Conservation (phyloP, 2,329 filamentous ascomycete species). For the Monosporascus sp. region DNA sequence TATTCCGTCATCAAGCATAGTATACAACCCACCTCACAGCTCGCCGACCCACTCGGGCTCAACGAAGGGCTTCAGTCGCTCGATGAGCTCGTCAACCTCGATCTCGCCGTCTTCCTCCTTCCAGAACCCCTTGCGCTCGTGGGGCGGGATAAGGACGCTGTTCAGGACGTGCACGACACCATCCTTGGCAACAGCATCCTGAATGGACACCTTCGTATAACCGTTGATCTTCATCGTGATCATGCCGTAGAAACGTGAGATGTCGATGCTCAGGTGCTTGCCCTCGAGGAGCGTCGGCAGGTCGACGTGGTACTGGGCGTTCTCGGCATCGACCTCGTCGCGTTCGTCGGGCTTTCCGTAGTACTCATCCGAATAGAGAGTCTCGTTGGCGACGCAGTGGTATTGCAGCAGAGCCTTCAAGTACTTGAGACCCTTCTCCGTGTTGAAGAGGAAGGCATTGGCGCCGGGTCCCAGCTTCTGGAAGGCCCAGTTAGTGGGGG, state of each 20-base stretch:
- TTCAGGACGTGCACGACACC: slow-evolving; percentile 78
- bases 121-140: slow-evolving; percentile 36
- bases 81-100: slow-evolving; percentile 21
- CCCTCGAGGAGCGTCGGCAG: slow-evolving; percentile 67
- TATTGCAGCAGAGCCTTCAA: slow-evolving; percentile 60
- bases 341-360: slow-evolving; percentile 46
- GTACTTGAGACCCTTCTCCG: slow-evolving; percentile 66
- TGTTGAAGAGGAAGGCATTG: slow-evolving; percentile 83
- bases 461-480: slow-evolving; percentile 63
- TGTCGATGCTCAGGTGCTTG: slow-evolving; percentile 65
- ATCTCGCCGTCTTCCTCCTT: slow-evolving; percentile 44
- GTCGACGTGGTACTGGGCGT: slow-evolving; percentile 59
- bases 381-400: slow-evolving; percentile 29
- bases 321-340: slow-evolving; percentile 23
- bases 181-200: slow-evolving; percentile 70
- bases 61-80: slow-evolving; percentile 31
- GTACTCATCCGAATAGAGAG: slow-evolving; percentile 71
- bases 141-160: slow-evolving; percentile 72
- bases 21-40: slow-evolving; percentile 6
- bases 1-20: neutral
- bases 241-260: slow-evolving; percentile 63
- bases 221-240: slow-evolving; percentile 73
- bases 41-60: slow-evolving; percentile 22
- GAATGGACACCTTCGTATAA: slow-evolving; percentile 57
- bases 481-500: slow-evolving; percentile 79